These are phyloP conservation scores for Intubia oerlemansii DNA, from an alignment of 2,329 filamentous ascomycete genomes.

Conservation along the genomic window DNA sequence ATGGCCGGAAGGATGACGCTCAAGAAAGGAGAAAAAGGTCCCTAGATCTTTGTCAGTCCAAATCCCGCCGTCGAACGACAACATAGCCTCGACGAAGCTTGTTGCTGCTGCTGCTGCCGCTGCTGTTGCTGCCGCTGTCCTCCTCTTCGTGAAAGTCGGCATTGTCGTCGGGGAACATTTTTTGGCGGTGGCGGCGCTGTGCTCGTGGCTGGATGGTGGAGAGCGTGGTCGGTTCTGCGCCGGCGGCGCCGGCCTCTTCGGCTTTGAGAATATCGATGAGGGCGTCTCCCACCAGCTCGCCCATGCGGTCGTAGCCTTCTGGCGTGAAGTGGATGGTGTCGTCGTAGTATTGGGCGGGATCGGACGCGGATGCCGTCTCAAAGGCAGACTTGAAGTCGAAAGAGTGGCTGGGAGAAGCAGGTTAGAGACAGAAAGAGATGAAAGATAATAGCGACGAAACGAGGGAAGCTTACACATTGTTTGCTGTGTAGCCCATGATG, in stretches of 20 bases:
- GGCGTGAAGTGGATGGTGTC: slow-evolving; percentile 37
- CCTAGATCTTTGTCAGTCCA: slow-evolving; percentile 21
- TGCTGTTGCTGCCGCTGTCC: slow-evolving; percentile 16
- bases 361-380: slow-evolving; percentile 28
- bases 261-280: slow-evolving; percentile 24
- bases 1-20: too few relatives aligned
- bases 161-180: slow-evolving; percentile 18
- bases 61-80: slow-evolving; percentile 27
- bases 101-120: slow-evolving; percentile 3
- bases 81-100: slow-evolving; percentile 30
- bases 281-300: slow-evolving; percentile 29
- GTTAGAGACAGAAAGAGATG: too few relatives aligned
- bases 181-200: slow-evolving; percentile 2
- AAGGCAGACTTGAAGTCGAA: slow-evolving; percentile 34
- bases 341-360: slow-evolving; percentile 29
- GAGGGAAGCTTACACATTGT: too few relatives aligned
- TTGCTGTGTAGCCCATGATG: slow-evolving; percentile 26
- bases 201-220: slow-evolving; percentile 3
- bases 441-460: too few relatives aligned
- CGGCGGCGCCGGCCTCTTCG: slow-evolving; percentile 12
- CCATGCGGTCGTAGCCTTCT: slow-evolving; percentile 41
- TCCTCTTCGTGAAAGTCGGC: slow-evolving; percentile 28
- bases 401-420: too few relatives aligned
- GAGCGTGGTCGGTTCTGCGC: neutral
- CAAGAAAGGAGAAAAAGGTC: too few relatives aligned